Conservation (phyloP, 192 early-diverging fungal species). For the Umbelopsis ramanniana region DNA sequence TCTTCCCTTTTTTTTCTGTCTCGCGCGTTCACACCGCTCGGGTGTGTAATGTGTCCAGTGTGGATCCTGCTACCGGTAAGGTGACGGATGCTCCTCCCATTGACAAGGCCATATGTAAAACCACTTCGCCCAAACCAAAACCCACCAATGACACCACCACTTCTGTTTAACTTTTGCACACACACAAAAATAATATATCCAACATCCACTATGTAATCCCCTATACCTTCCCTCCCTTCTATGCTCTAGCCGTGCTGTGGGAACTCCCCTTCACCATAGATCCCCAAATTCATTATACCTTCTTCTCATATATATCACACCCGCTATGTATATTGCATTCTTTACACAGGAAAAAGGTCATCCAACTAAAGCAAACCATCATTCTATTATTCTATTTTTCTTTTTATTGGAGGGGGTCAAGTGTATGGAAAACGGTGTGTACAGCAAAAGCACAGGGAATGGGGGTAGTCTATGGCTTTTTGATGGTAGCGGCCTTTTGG, state of each 20-base stretch:
- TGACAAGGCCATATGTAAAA: conserved; percentile 35
- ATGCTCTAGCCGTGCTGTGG: no score
- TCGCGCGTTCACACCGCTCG: conserved; percentile 28
- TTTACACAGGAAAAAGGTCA: background rate
- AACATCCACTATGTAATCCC: background rate
- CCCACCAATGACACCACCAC: background rate
- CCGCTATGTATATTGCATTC: no score
- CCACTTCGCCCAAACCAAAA: background rate
- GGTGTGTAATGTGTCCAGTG: conserved; percentile 32
- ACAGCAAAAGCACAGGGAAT: background rate
- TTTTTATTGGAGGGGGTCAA: no score
- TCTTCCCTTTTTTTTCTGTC: conserved; percentile 26
- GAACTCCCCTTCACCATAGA: no score
- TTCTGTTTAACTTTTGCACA: background rate
- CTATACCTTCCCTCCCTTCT: background rate
- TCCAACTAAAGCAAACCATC: background rate
- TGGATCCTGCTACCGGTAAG: conserved; percentile 41
- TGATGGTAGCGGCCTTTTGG: conserved; percentile 28
- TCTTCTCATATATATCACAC: no score
- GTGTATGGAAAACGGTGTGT: background rate
- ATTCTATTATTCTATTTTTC: background rate
- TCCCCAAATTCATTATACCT: no score
- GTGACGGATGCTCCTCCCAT: conserved; percentile 20
- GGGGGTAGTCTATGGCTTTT: conserved; percentile 6
- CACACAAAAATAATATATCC: background rate